Conservation (phyloP, 2,329 filamentous ascomycete species). For the Tolypocladium ophioglossoides region DNA sequence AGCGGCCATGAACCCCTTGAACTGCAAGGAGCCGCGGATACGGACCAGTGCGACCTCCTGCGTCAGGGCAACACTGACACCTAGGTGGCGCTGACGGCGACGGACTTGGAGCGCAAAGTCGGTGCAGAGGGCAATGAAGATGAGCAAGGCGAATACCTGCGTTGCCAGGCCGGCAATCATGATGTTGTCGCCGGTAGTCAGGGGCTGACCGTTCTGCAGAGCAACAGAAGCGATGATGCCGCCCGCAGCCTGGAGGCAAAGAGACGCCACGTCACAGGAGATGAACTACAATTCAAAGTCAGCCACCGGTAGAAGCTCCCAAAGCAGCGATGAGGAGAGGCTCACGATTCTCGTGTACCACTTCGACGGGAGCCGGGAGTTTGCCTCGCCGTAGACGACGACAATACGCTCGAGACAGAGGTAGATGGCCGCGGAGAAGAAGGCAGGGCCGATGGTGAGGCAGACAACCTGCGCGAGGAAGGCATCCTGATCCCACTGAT, state of each 20-base stretch:
- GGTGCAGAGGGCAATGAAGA: neutral
- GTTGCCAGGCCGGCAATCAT: neutral
- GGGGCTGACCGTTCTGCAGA: neutral
- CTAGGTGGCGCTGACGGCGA: neutral
- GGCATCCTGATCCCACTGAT: neutral
- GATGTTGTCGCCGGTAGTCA: neutral
- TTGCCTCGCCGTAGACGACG: neutral
- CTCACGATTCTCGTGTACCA: neutral
- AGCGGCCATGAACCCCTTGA: neutral
- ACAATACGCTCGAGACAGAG: neutral
- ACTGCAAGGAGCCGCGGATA: neutral
- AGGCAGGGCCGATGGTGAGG: neutral
- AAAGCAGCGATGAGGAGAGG: neutral
- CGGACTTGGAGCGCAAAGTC: neutral
- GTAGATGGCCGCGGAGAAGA: neutral
- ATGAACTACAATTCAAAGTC: neutral
- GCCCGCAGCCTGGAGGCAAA: neutral
- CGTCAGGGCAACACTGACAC: neutral
- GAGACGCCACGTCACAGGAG: neutral
- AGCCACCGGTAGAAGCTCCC: neutral
- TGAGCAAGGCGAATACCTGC: neutral
- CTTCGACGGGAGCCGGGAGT: neutral
- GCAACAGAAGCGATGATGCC: neutral
- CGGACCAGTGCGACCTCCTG: neutral
- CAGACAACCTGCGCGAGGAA: neutral